phyloP scores from a whole-genome alignment of 352 stramenopile species.

The Phytopythium kandeliae region DNA sequence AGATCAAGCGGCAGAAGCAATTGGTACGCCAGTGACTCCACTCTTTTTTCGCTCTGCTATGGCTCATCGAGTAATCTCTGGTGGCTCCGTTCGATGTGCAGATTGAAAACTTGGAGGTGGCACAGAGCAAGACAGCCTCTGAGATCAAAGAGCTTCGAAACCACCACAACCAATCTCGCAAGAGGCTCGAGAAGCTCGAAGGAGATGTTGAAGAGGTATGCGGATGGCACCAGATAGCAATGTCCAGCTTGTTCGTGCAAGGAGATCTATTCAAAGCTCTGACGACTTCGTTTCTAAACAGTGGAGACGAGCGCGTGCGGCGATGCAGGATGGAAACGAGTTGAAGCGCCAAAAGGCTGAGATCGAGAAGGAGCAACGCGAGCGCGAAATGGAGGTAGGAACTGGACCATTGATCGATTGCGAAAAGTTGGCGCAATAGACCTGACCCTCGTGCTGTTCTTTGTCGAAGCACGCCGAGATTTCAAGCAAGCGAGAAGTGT shows the following conservation, averaged over 20 bases:
- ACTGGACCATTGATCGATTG: no score
- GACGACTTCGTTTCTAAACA: slow-evolving; percentile 9
- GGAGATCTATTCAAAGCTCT: not conserved
- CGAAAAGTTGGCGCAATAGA: no score
- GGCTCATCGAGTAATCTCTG: not conserved
- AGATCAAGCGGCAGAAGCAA: slow-evolving; percentile 62
- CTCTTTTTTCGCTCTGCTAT: no score
- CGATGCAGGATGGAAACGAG: slow-evolving; percentile 41
- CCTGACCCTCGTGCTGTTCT: not conserved
- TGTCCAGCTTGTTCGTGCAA: no score
- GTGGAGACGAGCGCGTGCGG: slow-evolving; percentile 51
- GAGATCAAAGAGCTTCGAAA: slow-evolving; percentile 68
- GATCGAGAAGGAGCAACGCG: slow-evolving; percentile 57
- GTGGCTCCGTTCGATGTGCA: slow-evolving; percentile 13
- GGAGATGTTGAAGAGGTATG: slow-evolving; percentile 45
- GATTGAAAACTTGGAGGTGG: slow-evolving; percentile 59
- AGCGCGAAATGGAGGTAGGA: slow-evolving; percentile 72
- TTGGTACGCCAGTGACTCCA: slow-evolving; percentile 4
- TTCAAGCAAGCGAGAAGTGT: slow-evolving; percentile 54
- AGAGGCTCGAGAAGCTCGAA: slow-evolving; percentile 67
- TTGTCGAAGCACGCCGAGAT: slow-evolving; percentile 58
- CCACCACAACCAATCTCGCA: slow-evolving; percentile 55
- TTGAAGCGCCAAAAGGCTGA: slow-evolving; percentile 58
- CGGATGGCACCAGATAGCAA: not conserved
- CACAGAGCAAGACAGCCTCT: slow-evolving; percentile 60